Percentiles rank a stretch among this genome's conserved stretches.
Conservation (phyloP, 2,329 filamentous ascomycete genomes). For the Trichophyton schoenleinii region DNA sequence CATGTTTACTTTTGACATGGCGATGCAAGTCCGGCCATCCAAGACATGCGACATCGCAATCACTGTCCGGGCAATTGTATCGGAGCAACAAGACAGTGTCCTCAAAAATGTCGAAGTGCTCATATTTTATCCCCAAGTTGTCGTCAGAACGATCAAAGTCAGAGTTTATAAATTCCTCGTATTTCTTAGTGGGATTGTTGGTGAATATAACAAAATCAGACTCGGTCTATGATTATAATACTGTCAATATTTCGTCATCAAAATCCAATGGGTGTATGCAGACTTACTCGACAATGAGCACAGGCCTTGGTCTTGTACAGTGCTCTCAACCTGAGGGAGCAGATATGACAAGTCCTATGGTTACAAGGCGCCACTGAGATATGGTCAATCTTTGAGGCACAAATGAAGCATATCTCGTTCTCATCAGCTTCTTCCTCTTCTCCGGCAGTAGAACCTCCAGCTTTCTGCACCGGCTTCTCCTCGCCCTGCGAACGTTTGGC, state of each 20-base stretch:
- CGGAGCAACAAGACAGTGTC: slow-evolving; percentile 78
- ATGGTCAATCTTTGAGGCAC: slow-evolving; percentile 78
- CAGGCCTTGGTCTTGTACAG: slow-evolving; percentile 95
- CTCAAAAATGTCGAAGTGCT: slow-evolving; percentile 75
- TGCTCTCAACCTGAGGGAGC: slow-evolving; percentile 76
- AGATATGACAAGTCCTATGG: slow-evolving; percentile 93
- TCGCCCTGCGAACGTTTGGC: slow-evolving; percentile 28
- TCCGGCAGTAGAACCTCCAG: slow-evolving; percentile 10
- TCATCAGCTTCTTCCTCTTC: slow-evolving; percentile 47
- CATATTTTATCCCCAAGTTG: slow-evolving; percentile 83
- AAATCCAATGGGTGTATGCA: not conserved
- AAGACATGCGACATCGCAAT: slow-evolving; percentile 74
- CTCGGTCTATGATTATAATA: slow-evolving; percentile 26
- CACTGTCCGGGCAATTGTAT: slow-evolving; percentile 84
- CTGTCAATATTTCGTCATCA: not conserved
- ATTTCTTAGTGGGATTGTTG: slow-evolving; percentile 67
- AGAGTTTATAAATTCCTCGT: slow-evolving; percentile 61
- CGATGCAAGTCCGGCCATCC: slow-evolving; percentile 67
- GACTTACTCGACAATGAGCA: slow-evolving; percentile 77
- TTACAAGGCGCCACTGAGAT: slow-evolving; percentile 87
- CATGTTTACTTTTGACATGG: slow-evolving; percentile 70
- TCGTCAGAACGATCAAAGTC: slow-evolving; percentile 71
- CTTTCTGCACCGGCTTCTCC: slow-evolving; percentile 6
- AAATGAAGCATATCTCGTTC: slow-evolving; percentile 91
- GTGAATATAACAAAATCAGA: slow-evolving; percentile 74